Percentiles rank a stretch among this genome's conserved stretches.
These are phyloP conservation scores for Rhodomyrtus psidioides DNA, from an alignment of 441 rosid species.

Conservation along the genomic window DNA sequence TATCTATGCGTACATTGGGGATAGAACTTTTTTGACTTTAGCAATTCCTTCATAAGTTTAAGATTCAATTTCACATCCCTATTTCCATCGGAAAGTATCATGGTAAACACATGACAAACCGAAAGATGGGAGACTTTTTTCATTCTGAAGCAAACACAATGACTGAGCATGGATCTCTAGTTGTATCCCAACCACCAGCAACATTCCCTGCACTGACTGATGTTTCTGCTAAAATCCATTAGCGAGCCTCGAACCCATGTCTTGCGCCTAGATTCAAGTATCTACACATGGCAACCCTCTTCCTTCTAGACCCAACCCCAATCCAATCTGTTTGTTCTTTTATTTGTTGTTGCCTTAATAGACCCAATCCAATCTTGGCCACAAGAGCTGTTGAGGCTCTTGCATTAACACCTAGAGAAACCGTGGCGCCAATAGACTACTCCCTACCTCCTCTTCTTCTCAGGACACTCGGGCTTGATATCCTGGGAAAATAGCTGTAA, in stretches of 20 bases:
- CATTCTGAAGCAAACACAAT: not conserved
- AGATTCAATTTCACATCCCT: not conserved
- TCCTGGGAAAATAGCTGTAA: not conserved
- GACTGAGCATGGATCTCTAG: not conserved
- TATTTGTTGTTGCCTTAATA: not conserved
- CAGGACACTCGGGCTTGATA: not conserved
- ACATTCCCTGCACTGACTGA: not conserved
- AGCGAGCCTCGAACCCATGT: not conserved
- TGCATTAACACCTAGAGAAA: not conserved
- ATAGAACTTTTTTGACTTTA: not conserved
- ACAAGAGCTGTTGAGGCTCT: not conserved
- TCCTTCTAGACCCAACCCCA: not conserved
- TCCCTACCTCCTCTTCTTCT: not conserved
- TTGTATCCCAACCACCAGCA: not conserved
- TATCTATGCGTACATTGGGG: not conserved
- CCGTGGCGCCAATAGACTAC: not conserved
- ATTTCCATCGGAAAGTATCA: not conserved
- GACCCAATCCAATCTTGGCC: not conserved
- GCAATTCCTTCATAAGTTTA: not conserved
- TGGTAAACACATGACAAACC: not conserved
- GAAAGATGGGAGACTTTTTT: not conserved
- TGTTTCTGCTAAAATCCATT: not conserved
- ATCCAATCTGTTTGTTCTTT: not conserved
- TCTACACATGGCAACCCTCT: not conserved
- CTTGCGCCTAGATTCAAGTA: not conserved